These are phyloP conservation scores for Amphichorda felina DNA, from an alignment of 2,329 filamentous ascomycete genomes.

Conservation along the genomic window DNA sequence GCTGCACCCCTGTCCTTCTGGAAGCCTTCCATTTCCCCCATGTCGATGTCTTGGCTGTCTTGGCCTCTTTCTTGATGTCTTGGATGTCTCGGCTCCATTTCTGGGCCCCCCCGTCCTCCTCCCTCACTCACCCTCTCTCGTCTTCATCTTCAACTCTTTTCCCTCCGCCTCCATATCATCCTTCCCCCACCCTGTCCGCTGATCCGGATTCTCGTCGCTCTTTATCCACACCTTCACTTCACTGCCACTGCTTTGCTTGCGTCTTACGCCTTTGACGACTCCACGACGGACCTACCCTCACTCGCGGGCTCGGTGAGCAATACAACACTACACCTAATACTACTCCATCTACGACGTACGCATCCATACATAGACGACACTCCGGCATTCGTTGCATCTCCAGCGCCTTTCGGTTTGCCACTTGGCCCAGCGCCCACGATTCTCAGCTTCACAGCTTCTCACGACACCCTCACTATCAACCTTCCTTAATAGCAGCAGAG, in stretches of 20 bases:
- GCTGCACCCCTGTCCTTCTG: constrained; percentile 1
- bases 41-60: too few species aligned
- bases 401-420: too few species aligned
- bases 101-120: background rate
- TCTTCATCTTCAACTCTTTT: background rate
- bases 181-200: background rate
- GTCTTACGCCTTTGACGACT: constrained; percentile 1
- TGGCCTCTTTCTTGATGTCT: too few species aligned
- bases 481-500: too few species aligned
- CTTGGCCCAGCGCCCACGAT: too few species aligned
- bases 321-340: background rate
- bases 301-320: constrained; percentile 3
- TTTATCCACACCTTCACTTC: background rate
- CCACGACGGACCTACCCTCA: background rate
- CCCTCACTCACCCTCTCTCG: background rate
- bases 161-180: background rate
- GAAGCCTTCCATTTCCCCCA: constrained; percentile 1
- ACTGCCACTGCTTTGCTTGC: too few species aligned
- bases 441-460: too few species aligned
- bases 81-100: too few species aligned
- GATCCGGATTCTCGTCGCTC: background rate
- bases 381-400: background rate
- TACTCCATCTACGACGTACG: background rate
- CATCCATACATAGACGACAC: background rate
- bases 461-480: too few species aligned